These are phyloP conservation scores for Skeletonema costatum DNA, from an alignment of 108 stramenopile species.

Conservation along the genomic window DNA sequence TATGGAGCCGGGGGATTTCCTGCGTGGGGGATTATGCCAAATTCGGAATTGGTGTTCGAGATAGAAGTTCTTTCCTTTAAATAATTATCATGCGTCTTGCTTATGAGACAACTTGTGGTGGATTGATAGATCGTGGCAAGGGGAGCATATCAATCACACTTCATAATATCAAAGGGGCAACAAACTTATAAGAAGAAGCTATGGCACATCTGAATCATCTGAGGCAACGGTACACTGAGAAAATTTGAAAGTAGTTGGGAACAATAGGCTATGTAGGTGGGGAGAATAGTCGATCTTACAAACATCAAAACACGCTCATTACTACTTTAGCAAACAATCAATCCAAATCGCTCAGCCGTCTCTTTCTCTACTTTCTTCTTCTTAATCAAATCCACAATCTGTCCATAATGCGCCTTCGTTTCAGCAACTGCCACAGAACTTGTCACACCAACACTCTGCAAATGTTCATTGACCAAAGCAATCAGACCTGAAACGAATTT, in stretches of 20 bases:
- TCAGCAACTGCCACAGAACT: slow-evolving; percentile 48
- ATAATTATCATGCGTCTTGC: slow-evolving; percentile 14
- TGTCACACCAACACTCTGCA: slow-evolving; percentile 55
- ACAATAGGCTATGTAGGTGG: too few relatives aligned
- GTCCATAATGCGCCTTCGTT: slow-evolving; percentile 62
- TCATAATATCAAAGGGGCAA: too few relatives aligned
- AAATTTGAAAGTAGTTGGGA: too few relatives aligned
- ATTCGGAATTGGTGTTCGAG: slow-evolving; percentile 82
- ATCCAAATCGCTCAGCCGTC: slow-evolving; percentile 65
- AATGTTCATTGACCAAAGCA: slow-evolving; percentile 93
- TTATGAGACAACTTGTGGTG: not conserved
- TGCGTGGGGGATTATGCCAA: slow-evolving; percentile 91
- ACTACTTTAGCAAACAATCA: slow-evolving; percentile 49
- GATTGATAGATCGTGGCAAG: too few relatives aligned
- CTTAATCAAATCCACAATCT: slow-evolving; percentile 59
- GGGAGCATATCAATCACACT: too few relatives aligned
- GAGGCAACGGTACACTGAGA: too few relatives aligned
- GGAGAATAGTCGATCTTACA: not conserved
- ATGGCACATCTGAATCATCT: too few relatives aligned
- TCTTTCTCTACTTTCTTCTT: slow-evolving; percentile 59
- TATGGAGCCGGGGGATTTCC: slow-evolving; percentile 86
- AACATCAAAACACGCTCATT: slow-evolving; percentile 1
- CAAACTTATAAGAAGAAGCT: too few relatives aligned
- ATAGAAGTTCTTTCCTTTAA: slow-evolving; percentile 86
- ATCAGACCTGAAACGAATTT: slow-evolving; percentile 89